Evolutionary conservation across 371 early-diverging fungal genomes (phyloP).

Genomic region (Mortierella sp.): DNA sequence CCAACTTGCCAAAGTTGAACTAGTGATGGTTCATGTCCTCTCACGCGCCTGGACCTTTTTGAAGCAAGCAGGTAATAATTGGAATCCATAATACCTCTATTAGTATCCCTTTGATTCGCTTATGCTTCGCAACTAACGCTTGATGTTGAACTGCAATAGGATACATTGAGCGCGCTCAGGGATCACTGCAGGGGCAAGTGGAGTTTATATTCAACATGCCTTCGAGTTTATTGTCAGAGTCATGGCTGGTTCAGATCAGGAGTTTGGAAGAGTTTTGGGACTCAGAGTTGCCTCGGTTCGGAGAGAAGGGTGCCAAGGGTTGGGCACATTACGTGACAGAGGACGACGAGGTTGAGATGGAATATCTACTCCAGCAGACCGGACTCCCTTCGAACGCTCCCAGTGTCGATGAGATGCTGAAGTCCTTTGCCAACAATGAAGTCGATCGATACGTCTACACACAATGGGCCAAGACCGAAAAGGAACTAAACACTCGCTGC

Average conservation of each 20-base stretch:
- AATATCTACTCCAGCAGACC: conserved; percentile 43
- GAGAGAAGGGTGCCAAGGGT: conserved; percentile 79
- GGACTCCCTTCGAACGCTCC: conserved; percentile 33
- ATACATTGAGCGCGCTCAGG: conserved; percentile 80
- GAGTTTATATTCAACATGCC: conserved; percentile 83
- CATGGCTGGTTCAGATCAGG: conserved; percentile 65
- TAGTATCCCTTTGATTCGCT: background rate
- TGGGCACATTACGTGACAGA: conserved; percentile 62
- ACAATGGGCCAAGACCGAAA: conserved; percentile 46
- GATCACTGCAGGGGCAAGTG: conserved; percentile 76
- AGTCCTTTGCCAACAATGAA: conserved; percentile 36
- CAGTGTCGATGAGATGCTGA: conserved; percentile 29
- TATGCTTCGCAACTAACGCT: background rate
- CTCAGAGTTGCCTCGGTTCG: conserved; percentile 80
- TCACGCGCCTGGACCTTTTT: conserved; percentile 75
- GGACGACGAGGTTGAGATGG: conserved; percentile 41
- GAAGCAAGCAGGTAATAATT: conserved; percentile 70
- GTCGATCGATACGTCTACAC: conserved; percentile 36
- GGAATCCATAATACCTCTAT: too few relatives aligned
- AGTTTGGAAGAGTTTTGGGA: conserved; percentile 86
- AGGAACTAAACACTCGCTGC: conserved; percentile 28
- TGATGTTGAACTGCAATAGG: conserved; percentile 57
- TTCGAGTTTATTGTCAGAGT: conserved; percentile 49
- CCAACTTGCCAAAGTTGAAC: conserved; percentile 63
- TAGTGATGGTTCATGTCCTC: conserved; percentile 74